Percentiles rank a stretch among this genome's conserved stretches.
Evolutionary conservation across 164 flowering plant genomes (phyloP).

Genomic region (Piper betle): DNA sequence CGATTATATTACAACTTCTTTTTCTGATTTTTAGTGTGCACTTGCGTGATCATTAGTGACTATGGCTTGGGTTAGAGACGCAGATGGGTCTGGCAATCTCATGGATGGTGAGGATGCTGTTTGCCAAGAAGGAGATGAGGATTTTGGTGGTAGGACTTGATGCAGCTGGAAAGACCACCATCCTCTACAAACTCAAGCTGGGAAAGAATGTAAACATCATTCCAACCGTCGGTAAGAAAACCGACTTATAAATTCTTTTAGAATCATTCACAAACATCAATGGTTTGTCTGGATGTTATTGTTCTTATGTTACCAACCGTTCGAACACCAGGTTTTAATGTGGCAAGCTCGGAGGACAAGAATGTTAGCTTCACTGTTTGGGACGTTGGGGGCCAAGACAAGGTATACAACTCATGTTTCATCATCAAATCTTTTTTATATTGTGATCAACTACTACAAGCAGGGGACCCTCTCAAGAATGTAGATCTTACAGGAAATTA

Average conservation of each 20-base stretch:
- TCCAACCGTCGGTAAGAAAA: slow-evolving; percentile 11
- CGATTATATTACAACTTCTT: no score
- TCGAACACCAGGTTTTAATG: slow-evolving; percentile 13
- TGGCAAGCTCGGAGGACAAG: slow-evolving; percentile 11
- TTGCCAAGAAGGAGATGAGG: slow-evolving; percentile 18
- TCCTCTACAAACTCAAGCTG: slow-evolving; percentile 16
- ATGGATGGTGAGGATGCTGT: slow-evolving; percentile 12
- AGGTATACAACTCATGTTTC: slow-evolving; percentile 1
- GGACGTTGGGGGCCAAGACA: slow-evolving; percentile 16
- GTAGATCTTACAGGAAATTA: background rate
- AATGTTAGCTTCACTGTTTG: slow-evolving; percentile 16
- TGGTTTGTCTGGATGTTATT: background rate
- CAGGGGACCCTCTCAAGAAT: background rate
- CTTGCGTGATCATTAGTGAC: background rate
- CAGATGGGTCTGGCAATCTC: slow-evolving; percentile 16
- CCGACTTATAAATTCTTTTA: background rate
- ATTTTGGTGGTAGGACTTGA: slow-evolving; percentile 17
- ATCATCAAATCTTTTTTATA: background rate
- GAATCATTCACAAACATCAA: background rate
- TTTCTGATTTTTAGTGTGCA: no score
- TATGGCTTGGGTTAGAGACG: slow-evolving; percentile 3
- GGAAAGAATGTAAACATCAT: slow-evolving; percentile 15
- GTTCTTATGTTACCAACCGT: background rate
- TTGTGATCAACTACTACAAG: no score
- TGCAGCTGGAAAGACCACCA: slow-evolving; percentile 17